phyloP scores from a whole-genome alignment of 164 flowering plant species.

The Aristolochia californica region DNA sequence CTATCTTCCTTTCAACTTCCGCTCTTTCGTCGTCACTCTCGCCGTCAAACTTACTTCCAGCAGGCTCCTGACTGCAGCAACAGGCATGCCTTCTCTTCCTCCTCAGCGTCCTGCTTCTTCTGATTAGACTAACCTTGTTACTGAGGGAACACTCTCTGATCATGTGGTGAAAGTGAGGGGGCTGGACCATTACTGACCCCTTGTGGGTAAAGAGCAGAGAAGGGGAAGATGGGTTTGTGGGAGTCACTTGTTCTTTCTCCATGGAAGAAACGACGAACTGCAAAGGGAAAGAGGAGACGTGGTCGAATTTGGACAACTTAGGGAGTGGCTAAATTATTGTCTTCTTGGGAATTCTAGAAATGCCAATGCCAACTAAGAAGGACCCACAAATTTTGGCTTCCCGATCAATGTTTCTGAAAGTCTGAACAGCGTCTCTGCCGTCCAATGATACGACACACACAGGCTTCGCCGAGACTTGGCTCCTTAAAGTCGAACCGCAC shows the following conservation, averaged over 20 bases:
- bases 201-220: not conserved
- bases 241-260: too few relatives aligned
- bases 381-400: slow-evolving; percentile 25
- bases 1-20: slow-evolving; percentile 40
- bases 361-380: slow-evolving; percentile 41
- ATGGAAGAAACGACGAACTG: too few relatives aligned
- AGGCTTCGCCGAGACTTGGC: not conserved
- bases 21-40: slow-evolving; percentile 20
- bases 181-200: not conserved
- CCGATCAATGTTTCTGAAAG: slow-evolving; percentile 6
- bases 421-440: not conserved
- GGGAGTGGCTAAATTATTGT: slow-evolving; percentile 24
- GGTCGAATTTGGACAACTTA: too few relatives aligned
- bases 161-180: not conserved
- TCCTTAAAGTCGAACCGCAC: not conserved
- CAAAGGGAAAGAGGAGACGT: too few relatives aligned
- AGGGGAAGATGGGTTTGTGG: not conserved
- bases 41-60: slow-evolving; percentile 2
- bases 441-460: not conserved
- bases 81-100: not conserved
- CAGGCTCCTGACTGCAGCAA: slow-evolving; percentile 1
- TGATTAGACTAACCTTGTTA: not conserved
- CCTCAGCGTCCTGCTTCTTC: slow-evolving; percentile 1
- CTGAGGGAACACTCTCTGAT: not conserved
- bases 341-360: slow-evolving; percentile 17